A percentile compares a stretch with the other conserved stretches of the same genome.
These are phyloP conservation scores for Suillus americanus DNA, from an alignment of 768 basidiomycete species.

Conservation along the genomic window DNA sequence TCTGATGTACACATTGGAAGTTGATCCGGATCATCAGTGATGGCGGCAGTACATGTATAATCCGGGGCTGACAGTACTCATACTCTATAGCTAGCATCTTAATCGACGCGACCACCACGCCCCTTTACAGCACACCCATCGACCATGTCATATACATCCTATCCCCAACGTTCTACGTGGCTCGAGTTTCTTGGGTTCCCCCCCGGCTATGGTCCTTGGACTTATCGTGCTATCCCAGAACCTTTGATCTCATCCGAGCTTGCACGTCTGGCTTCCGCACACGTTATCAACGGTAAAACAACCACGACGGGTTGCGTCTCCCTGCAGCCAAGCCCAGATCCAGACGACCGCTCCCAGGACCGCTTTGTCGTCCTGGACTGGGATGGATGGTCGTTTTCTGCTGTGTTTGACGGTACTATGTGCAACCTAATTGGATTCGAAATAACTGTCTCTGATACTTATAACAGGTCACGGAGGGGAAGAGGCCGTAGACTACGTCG, in stretches of 20 bases:
- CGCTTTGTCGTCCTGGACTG: constrained; percentile 43
- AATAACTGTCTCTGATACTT: constrained; percentile 5
- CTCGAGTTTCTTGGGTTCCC: constrained; percentile 4
- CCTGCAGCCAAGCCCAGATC: constrained; percentile 48
- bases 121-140: not conserved
- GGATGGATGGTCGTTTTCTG: constrained; percentile 44
- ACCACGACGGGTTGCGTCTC: constrained; percentile 40
- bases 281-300: constrained; percentile 14
- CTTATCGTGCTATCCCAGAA: constrained; percentile 37
- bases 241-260: constrained; percentile 42
- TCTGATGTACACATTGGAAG: not conserved
- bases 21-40: not conserved
- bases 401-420: constrained; percentile 46
- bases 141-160: not conserved
- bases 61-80: not conserved
- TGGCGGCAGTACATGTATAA: not conserved
- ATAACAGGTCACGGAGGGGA: constrained; percentile 45
- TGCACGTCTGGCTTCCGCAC: constrained; percentile 36
- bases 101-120: not conserved
- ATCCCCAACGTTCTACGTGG: not conserved
- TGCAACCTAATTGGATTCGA: not conserved
- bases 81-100: not conserved
- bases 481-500: constrained; percentile 44
- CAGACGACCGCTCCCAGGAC: constrained; percentile 44
- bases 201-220: constrained; percentile 18